Percentiles rank a stretch among this genome's conserved stretches.
phyloP scores from a whole-genome alignment of 305 asterid species.

The Withania somnifera region DNA sequence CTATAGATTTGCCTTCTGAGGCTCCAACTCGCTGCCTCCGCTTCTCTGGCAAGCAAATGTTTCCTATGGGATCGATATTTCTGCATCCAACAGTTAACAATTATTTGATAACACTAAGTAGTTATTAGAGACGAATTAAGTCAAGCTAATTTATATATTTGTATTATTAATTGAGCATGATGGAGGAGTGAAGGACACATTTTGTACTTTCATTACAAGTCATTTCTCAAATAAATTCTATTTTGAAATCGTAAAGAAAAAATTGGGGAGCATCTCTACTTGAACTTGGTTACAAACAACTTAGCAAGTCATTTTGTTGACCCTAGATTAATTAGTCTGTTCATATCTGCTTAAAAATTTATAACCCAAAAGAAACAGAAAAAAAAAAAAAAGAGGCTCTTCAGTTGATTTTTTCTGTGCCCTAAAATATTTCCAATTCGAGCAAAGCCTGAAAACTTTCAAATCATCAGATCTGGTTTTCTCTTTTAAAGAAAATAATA shows the following conservation, averaged over 20 bases:
- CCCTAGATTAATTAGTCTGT: neutral
- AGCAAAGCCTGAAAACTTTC: neutral
- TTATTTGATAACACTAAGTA: neutral
- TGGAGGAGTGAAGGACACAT: no score
- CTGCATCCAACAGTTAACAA: conserved; percentile 22
- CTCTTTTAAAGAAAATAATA: neutral
- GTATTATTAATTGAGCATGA: neutral
- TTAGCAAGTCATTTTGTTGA: neutral
- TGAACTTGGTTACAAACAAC: neutral
- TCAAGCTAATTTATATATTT: neutral
- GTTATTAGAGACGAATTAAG: neutral
- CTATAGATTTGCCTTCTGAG: conserved; percentile 60
- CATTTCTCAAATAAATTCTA: no score
- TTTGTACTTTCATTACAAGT: no score
- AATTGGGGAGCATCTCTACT: no score
- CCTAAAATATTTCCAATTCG: neutral
- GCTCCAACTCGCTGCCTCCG: conserved; percentile 79
- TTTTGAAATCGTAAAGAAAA: no score
- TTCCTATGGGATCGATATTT: conserved; percentile 85
- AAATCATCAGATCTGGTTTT: neutral
- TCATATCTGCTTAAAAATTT: neutral
- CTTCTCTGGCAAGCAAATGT: conserved; percentile 80
- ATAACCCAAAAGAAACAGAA: neutral
- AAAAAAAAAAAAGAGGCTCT: neutral
- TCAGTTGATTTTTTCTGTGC: neutral